Base-by-base conservation (phyloP, 352 stramenopile species). In the Globisporangium nunn region DNA sequence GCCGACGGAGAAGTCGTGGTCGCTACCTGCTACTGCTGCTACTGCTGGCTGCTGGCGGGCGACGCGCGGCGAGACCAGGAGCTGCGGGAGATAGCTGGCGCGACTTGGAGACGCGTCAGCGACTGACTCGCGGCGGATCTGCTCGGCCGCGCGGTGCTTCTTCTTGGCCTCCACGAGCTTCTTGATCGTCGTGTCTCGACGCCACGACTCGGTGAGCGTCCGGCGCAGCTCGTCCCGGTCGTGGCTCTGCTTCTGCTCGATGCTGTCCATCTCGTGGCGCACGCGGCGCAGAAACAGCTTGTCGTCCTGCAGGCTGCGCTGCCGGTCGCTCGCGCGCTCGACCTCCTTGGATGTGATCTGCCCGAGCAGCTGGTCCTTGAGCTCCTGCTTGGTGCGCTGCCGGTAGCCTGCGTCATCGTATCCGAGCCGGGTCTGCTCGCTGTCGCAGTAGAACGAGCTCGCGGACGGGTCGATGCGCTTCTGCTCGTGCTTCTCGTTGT, bases 1-100 rank as follows among this genome's bases (percentile, higher is more conserved):
- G 28, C 80, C 80, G 3, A 90, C 80, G 0, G 80, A 90, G 61
- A 73, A 91, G 52, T 91, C 74, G 43, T n/a, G 88, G 52, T 91
- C 74, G 43, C 43, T n/a, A 3, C 10, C n/a, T 37, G 73, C 65
- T 4, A 71, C 66, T 49, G 39, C 50, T 10, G 41, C 64, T 29
- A 14, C n/a, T 23, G 44, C 17, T 35, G 11, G 23, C 23, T 23
- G 23, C 23, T 31, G 31, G 15, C 43, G 46, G 17, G 33, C 43
- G 44, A 41, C 46, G 33, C 61, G 51, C 35, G 72, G 61, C 6
- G 70, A 75, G 50, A 54, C 50, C 39, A 62, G 66, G 63, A 40
- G 35, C 4, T 40, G 50, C n/a, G 69, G 58, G 31, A 67, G 69
- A 40, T 70, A 72, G 49, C 59, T 63, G 23, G 18, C 28, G 14